Base-by-base conservation (phyloP, 768 basidiomycete genomes). In the Lactarius psammicola region DNA sequence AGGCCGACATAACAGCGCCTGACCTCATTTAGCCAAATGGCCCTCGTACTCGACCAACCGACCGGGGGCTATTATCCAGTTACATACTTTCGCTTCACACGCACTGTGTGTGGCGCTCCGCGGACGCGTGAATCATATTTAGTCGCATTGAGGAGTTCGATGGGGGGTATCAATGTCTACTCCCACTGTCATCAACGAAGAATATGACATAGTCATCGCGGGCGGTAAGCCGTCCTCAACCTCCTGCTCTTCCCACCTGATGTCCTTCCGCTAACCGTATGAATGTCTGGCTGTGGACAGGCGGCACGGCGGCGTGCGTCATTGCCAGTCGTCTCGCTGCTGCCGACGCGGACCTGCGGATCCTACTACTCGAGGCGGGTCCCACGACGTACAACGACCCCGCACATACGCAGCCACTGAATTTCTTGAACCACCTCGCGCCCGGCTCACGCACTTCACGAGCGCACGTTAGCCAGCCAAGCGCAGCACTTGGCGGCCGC, bases 291-390 rank as follows among this genome's bases (percentile, higher is more conserved):
- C 4, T 26, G 6, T 26, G 18, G 6, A 6, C 23, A 65, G 64
- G 77, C 10, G 87, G 87, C 33, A 79, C 85, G 4, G 64, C 80
- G 23, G 84, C 81, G 5, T 86, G 86, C 67, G 77, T 88, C 13
- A 73, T 80, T 17, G 87, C 85, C n/a, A 80, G 81, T 0, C 80
- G 85, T 36, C 78, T 89, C 3, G 77, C 81, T 0, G 78, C 78
- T 0, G 82, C 84, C 0, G 81, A 86, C 51, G 81, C 85, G 0
- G 72, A 74, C 3, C 73, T 88, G 59, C 84, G 78, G 68, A 85
- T 88, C 54, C 80, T 88, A 9, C 72, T 88, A 46, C 71, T 88
- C 31, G 87, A 89, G 75, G 79, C 82, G 18, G 87, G 87, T 2
- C 78, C 80, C 9, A 80, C 83, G 65, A 82, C 82, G 0, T 74